Evolutionary conservation across 306 rosid genomes (phyloP), one percentile per base, ranked within the genome.

Genomic region (Corylus americana): DNA sequence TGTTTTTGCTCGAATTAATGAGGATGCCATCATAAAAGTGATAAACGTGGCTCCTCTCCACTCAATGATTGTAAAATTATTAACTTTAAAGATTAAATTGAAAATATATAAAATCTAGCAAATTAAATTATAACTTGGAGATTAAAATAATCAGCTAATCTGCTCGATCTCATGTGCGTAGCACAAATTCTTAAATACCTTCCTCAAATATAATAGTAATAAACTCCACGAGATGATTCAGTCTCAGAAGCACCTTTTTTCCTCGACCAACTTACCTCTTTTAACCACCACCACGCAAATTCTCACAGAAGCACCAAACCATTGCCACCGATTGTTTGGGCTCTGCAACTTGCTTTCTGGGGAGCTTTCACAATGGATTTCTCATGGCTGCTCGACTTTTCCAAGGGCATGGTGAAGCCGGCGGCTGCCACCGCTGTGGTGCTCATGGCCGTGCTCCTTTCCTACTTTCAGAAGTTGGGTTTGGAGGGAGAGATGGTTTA

Each of bases 401-500:
- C 90, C 3, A 82, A 74, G 71, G 95, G 99, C 3, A 95, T 93
- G 99, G 82, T 83, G 83, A 93, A 93, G 85, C 99, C 98, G 0
- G 35, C 83, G 75, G 91, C 89, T 0, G 96, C 97, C 8, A 87
- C 97, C 0, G 88, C 79, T 4, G 94, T 95, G 73, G 97, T 95
- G 47, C 57, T 78, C 11, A 11, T 93, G 61, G 99, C 98, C 0
- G 91, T 87, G 66, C 87, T 58, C 11, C 80, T 93, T 70, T 95
- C 97, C 1, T 90, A 78, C 69, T 31, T 80, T 0, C 93, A 93
- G 92, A 91, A 86, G 71, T 88, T 95, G 11, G 96, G 98, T 0
- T 74, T 95, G 45, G 98, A 87, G 42, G 47, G 82, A 1, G 98
- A 95, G 80, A 93, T 95, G 94, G 54, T 89, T 53, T 83, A 91